Percentiles rank a stretch among this genome's conserved stretches.
Conservation (phyloP, 345 rosid species). For the Hibiscus mutabilis region DNA sequence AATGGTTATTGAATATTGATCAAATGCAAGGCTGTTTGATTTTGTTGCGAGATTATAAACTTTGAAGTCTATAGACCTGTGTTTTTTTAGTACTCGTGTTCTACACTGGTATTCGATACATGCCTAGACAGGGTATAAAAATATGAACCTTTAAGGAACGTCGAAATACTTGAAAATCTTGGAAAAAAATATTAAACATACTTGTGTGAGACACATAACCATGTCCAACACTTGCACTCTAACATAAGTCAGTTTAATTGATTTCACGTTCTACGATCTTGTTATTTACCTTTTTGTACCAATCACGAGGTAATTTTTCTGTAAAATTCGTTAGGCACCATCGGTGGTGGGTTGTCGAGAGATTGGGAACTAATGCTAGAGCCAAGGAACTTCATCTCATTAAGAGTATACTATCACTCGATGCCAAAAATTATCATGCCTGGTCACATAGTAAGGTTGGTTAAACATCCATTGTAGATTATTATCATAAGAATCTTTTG, state of each 20-base stretch:
- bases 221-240: not conserved
- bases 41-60: not conserved
- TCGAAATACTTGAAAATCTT: not conserved
- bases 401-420: constrained; percentile 45
- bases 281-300: not conserved
- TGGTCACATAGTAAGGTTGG: constrained; percentile 98
- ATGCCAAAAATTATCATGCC: constrained; percentile 87
- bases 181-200: not conserved
- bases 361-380: constrained; percentile 58
- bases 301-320: not conserved
- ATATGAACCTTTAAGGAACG: not conserved
- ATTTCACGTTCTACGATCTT: not conserved
- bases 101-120: not conserved
- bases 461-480: not conserved
- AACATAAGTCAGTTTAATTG: not conserved
- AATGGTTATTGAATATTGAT: no score
- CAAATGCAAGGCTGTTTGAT: not conserved
- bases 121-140: not conserved
- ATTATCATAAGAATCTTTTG: not conserved
- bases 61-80: not conserved
- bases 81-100: not conserved
- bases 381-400: constrained; percentile 64
- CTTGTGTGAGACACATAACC: not conserved
- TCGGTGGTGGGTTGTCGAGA: constrained; percentile 90
- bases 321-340: constrained; percentile 63